These are phyloP conservation scores for Dryas alaskensis DNA, from an alignment of 306 rosid genomes.

Conservation along the genomic window DNA sequence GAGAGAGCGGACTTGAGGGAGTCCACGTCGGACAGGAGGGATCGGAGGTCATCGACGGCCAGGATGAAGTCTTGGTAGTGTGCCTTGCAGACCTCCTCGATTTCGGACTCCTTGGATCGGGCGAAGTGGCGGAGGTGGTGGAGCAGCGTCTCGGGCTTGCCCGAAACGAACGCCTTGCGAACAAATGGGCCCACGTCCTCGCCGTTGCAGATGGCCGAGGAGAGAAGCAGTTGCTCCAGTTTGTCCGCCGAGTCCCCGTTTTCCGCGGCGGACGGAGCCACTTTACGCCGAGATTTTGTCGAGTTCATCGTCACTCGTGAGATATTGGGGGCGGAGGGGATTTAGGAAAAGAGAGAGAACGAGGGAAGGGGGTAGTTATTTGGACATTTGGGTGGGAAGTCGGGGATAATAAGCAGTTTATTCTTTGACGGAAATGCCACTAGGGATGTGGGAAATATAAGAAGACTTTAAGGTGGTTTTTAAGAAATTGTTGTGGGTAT, in stretches of 20 bases:
- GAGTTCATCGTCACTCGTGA: constrained; percentile 44
- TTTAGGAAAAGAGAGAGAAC: constrained; percentile 31
- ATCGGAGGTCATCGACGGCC: constrained; percentile 98
- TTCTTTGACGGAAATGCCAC: constrained; percentile 23
- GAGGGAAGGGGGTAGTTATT: constrained; percentile 6
- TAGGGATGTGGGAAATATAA: neutral
- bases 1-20: constrained; percentile 85
- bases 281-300: constrained; percentile 72
- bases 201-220: constrained; percentile 88
- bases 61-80: constrained; percentile 99
- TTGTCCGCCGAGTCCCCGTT: constrained; percentile 76
- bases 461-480: neutral
- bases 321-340: constrained; percentile 38
- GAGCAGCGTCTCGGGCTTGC: constrained; percentile 86
- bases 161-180: constrained; percentile 75
- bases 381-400: constrained; percentile 20
- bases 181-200: constrained; percentile 92
- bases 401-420: neutral
- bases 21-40: constrained; percentile 93
- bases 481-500: neutral
- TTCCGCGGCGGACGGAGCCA: constrained; percentile 46
- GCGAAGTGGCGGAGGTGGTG: constrained; percentile 93
- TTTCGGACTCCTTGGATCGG: constrained; percentile 89
- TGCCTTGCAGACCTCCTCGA: constrained; percentile 96
- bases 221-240: constrained; percentile 77